phyloP scores from a whole-genome alignment of 78 protist genomes.

The Dictyostelium brefeldianum region DNA sequence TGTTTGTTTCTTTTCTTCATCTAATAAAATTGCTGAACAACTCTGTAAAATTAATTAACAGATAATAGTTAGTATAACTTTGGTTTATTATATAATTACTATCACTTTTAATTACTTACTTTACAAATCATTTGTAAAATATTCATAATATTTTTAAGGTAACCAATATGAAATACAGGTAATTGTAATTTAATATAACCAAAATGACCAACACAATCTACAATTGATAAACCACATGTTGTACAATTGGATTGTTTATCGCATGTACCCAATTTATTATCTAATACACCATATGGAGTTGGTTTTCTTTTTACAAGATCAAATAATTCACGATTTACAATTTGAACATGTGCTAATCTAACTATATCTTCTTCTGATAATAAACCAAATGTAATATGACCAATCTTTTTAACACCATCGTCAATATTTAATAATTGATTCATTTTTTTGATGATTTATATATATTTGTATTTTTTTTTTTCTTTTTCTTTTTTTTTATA shows the following conservation, averaged over 20 bases:
- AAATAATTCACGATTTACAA: constrained; percentile 53
- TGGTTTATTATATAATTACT: not conserved
- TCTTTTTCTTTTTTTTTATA: not conserved
- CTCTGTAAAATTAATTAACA: not conserved
- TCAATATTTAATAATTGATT: constrained; percentile 62
- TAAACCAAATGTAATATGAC: constrained; percentile 82
- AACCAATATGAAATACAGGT: constrained; percentile 99
- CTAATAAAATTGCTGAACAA: constrained; percentile 53
- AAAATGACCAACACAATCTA: constrained; percentile 98
- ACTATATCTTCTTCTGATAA: constrained; percentile 77
- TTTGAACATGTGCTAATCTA: constrained; percentile 67
- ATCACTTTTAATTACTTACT: constrained; percentile 28
- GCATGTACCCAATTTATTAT: constrained; percentile 65
- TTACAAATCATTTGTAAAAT: constrained; percentile 95
- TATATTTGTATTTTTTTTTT: no score
- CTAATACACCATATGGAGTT: constrained; percentile 66
- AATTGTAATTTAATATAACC: constrained; percentile 94
- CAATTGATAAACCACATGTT: constrained; percentile 81
- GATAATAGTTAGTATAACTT: no score
- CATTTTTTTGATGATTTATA: constrained; percentile 2
- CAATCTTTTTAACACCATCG: constrained; percentile 80
- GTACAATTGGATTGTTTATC: constrained; percentile 48
- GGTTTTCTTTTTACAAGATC: constrained; percentile 62
- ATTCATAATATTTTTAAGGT: constrained; percentile 85
- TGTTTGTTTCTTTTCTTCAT: constrained; percentile 34